Base-by-base conservation (phyloP, 352 stramenopile species). In the Globisporangium viniferum region DNA sequence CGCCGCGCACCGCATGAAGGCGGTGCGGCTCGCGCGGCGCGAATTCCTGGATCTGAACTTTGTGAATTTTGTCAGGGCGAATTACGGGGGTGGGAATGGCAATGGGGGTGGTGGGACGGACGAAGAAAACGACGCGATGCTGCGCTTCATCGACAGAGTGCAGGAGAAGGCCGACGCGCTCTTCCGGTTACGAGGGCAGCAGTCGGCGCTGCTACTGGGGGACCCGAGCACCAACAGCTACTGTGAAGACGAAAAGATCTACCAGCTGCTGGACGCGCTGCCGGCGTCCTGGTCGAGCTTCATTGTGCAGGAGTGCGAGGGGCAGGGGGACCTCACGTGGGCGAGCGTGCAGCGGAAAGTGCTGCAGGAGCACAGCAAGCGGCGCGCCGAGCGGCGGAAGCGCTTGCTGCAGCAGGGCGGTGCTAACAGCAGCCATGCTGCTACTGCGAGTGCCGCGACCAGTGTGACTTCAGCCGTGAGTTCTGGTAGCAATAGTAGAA, bases 181-280 rank as follows among this genome's bases (percentile, higher is more conserved):
- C 36, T 54, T 55, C 29, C 59, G 59, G 2, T 20, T 65, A 35
- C 59, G 48, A 1, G 41, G 56, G 5, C 27, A 39, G 24, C 54
- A 39, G 15, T 15, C 41, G 15, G 41, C 7, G 41, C 41, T 49
- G 41, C 3, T 44, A 7, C 36, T 49, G 41, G 41, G 22, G 14
- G 41, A 49, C 15, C 15, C 41, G 15, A 49, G 41, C 41, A 20
- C 39, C 39, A 55, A 7, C n/a, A 55, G 48, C 48, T 55, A 29
- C 20, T 29, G 39, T 48, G 41, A 65, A 22, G 59, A 65, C 44
- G 59, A 65, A 55, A 57, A 57, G 59, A 57, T 65, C 14, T 65
- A 48, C 44, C 59, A 65, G 20, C 27, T 65, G 59, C 44, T 65
- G 41, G 59, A 65, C 44, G 59, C 59, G 29, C 44, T 65, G 18